Evolutionary conservation across 2,329 filamentous ascomycete genomes (phyloP).

Genomic region (Talaromyces amestolkiae): DNA sequence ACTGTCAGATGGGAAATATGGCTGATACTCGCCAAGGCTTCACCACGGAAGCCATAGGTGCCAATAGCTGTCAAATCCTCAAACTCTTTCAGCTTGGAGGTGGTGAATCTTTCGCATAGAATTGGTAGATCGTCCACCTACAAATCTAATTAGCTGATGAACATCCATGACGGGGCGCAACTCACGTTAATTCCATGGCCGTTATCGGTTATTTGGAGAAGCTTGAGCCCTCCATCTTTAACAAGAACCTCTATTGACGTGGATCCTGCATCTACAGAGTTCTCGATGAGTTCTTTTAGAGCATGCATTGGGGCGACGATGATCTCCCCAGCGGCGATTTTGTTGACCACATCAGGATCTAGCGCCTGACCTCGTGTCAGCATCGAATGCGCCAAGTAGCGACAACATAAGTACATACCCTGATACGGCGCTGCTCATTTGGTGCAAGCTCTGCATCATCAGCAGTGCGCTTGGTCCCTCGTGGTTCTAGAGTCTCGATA

Average conservation of each 20-base stretch:
- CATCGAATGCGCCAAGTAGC: neutral
- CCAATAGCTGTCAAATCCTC: conserved; percentile 87
- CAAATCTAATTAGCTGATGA: neutral
- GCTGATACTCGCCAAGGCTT: conserved; percentile 94
- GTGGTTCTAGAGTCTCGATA: conserved; percentile 35
- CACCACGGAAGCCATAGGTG: conserved; percentile 96
- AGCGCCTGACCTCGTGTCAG: conserved; percentile 62
- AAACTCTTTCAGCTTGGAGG: conserved; percentile 89
- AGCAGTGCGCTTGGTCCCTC: conserved; percentile 52
- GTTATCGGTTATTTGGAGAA: conserved; percentile 96
- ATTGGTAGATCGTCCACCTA: conserved; percentile 92
- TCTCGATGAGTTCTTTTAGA: conserved; percentile 93
- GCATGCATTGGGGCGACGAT: conserved; percentile 97
- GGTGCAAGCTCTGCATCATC: conserved; percentile 41
- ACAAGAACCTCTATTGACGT: conserved; percentile 86
- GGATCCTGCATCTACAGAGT: conserved; percentile 94
- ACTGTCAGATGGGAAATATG: conserved; percentile 95
- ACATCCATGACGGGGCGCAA: conserved; percentile 20
- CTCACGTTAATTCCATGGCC: conserved; percentile 88
- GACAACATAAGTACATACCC: conserved; percentile 23
- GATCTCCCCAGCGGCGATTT: conserved; percentile 96
- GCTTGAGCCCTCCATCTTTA: conserved; percentile 91
- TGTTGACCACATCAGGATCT: conserved; percentile 92
- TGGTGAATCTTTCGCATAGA: conserved; percentile 93
- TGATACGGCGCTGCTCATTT: conserved; percentile 51